A percentile compares a stretch with the other conserved stretches of the same genome.
phyloP scores from a whole-genome alignment of 805 yeast genomes.

The Scheffersomyces ergatensis region DNA sequence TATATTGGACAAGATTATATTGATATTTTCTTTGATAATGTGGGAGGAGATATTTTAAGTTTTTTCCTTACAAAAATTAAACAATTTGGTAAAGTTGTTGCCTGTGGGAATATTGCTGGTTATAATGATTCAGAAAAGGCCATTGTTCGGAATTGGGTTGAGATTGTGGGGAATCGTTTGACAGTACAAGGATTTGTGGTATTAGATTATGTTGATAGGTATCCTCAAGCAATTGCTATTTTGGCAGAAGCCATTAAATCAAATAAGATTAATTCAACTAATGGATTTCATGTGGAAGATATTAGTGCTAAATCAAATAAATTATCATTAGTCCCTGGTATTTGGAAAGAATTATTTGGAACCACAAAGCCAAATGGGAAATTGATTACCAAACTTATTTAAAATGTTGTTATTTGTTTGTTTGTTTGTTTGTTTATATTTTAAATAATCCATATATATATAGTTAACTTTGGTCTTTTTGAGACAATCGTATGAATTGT shows the following conservation, averaged over 20 bases:
- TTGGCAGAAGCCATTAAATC: conserved; percentile 33
- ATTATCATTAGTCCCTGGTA: conserved; percentile 42
- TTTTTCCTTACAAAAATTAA: conserved; percentile 38
- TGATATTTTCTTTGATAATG: conserved; percentile 59
- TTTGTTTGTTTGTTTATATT: no score
- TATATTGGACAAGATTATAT: conserved; percentile 46
- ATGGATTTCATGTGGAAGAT: conserved; percentile 38
- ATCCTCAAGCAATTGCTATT: conserved; percentile 33
- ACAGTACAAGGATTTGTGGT: conserved; percentile 53
- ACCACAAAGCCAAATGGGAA: conserved; percentile 48
- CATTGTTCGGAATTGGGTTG: conserved; percentile 37
- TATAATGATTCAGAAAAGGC: conserved; percentile 44
- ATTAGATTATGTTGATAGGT: conserved; percentile 38
- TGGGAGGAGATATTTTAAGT: conserved; percentile 60
- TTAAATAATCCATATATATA: no score
- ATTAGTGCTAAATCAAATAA: conserved; percentile 31
- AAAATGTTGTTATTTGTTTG: no score
- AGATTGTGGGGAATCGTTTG: conserved; percentile 50
- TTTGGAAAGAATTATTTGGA: conserved; percentile 47
- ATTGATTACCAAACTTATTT: conserved; percentile 40
- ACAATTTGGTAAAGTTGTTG: conserved; percentile 44
- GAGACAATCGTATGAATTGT: no score
- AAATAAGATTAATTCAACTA: conserved; percentile 42
- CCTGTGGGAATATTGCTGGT: conserved; percentile 65
- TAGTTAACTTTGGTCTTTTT: no score